Base-by-base conservation (phyloP, 2,329 filamentous ascomycete genomes). In the Passalora sequoiae region DNA sequence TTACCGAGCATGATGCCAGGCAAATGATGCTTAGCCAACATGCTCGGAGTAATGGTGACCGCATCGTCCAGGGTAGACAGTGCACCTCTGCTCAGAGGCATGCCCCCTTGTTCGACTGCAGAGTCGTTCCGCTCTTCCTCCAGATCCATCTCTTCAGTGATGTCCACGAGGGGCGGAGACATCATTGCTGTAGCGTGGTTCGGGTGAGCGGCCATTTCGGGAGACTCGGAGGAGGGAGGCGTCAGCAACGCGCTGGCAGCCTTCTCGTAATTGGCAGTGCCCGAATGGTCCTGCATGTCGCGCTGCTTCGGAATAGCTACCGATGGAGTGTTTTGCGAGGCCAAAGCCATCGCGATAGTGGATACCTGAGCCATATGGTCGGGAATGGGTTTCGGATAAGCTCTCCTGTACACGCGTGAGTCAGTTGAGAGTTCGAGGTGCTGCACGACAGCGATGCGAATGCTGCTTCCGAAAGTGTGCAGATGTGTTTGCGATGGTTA, bases 161-260 rank as follows among this genome's bases (percentile, higher is more conserved):
- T 77, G 60, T 71, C 66, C 51, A 71, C 60, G 46, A 71, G 63
- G 36, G 68, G 63, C 40, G 69, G 65, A 47, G 71, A 67, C 54
- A 66, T 61, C 54, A 66, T 61, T 37, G 71, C 48, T 30, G 38
- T 44, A 51, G 79, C 76, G 66, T 84, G 85, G 63, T 85, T 80
- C 60, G 84, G 84, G 60, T 91, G 86, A 47, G 89, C 86, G 58
- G 84, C 82, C 55, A 96, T 76, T 57, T 80, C 83, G 37, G 91
- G 91, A 50, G 89, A 96, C 65, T 96, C 89, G 68, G 89, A 96
- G 73, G 91, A 94, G 49, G 91, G 91, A 63, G 91, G 91, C 65
- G 91, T 96, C 52, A 86, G 88, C 61, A 95, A 80, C 66, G 79
- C 73, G 51, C 53, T 58, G 39, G 55, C 55, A 30, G 48, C 49